Base-by-base conservation (phyloP, 2,329 filamentous ascomycete genomes). In the Pseudogymnoascus sp. region DNA sequence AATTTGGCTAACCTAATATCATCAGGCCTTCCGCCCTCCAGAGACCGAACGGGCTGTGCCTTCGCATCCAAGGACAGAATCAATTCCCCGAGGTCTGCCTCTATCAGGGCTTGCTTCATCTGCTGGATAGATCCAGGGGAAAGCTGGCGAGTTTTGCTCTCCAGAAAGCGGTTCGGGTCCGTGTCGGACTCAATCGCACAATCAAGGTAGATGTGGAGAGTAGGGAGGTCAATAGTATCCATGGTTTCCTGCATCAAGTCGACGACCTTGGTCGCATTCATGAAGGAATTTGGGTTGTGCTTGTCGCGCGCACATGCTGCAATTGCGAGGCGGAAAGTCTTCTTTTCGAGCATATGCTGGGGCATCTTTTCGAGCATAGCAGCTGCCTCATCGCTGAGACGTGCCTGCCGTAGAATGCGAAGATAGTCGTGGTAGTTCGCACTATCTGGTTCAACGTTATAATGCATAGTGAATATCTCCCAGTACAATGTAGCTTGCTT, bases 401-500 rank as follows among this genome's bases (percentile, higher is more conserved):
- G 87, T 43, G 84, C 85, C 36, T 82, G 74, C 61, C 86, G 84
- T 37, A 95, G 81, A 43, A 90, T 75, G 62, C 84, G 82, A 14
- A 97, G 79, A 69, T 91, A 87, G 66, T 80, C 78, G 67, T 86
- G 79, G 76, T 87, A 89, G 72, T 91, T 92, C 66, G 87, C 81
- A 7, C 78, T 70, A 72, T 97, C 93, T 0, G 93, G 92, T 1
- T 78, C 72, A 64, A 97, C 76, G n/a, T 76, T 76, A 72, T 85
- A 81, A 11, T 80, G 75, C 1, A 79, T 73, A 5, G 88, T 89
- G 63, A 97, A 77, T 5, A 88, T 72, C 16, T 88, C 78, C 93
- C 93, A 97, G 75, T 97, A 97, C 34, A 81, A 81, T 61, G 82
- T 76, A n/a, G 86, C 89, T n/a, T 83, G 75, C 12, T 82, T 80